phyloP scores from a whole-genome alignment of 768 basidiomycete species.

The Kwoniella newhampshirensis region DNA sequence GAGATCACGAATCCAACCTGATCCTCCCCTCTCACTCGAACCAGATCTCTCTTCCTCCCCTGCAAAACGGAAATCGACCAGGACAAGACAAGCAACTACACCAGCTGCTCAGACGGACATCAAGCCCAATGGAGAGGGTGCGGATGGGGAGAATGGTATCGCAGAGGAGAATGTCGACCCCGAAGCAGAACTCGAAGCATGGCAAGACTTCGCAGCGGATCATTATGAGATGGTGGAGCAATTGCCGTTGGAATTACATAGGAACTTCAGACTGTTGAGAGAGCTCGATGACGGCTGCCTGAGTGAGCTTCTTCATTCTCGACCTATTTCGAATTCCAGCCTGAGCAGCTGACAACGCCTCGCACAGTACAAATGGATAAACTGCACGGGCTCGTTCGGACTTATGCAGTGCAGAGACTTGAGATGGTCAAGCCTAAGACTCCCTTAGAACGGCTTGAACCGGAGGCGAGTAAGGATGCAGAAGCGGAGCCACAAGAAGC shows the following conservation, averaged over 20 bases:
- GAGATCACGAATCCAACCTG: not conserved
- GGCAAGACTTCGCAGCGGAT: slow-evolving; percentile 48
- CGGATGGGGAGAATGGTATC: not conserved
- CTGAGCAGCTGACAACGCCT: not conserved
- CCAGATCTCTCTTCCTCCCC: not conserved
- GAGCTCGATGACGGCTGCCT: slow-evolving; percentile 51
- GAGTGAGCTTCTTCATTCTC: slow-evolving; percentile 25
- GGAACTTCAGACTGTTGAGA: slow-evolving; percentile 51
- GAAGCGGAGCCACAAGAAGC: too few species aligned
- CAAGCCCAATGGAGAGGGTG: not conserved
- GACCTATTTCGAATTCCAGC: not conserved
- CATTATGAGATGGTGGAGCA: slow-evolving; percentile 53
- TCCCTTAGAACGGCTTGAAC: too few species aligned
- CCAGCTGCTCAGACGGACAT: not conserved
- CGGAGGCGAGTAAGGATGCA: slow-evolving; percentile 1
- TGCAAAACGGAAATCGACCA: not conserved
- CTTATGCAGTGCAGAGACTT: slow-evolving; percentile 25
- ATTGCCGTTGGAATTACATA: slow-evolving; percentile 52
- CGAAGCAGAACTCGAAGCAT: slow-evolving; percentile 42
- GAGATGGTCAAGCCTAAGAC: too few species aligned
- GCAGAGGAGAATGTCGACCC: slow-evolving; percentile 8
- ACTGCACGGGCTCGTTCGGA: slow-evolving; percentile 36
- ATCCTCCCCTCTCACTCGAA: not conserved
- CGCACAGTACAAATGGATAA: slow-evolving; percentile 31
- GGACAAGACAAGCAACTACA: not conserved